Base-by-base conservation (phyloP, 305 asterid genomes). In the Fraxinus platypoda region DNA sequence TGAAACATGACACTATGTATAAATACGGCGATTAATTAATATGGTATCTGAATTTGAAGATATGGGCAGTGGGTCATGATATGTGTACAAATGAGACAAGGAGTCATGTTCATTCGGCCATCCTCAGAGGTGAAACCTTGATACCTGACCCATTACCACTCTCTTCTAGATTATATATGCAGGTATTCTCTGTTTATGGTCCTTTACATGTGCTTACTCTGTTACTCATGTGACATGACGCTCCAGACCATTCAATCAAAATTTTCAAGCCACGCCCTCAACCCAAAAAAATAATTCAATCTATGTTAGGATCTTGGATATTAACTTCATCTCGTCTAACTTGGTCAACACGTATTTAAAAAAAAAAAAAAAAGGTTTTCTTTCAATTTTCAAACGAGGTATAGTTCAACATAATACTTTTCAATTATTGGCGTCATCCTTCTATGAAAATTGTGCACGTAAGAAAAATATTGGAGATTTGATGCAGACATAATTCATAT, bases 191-290 rank as follows among this genome's bases (percentile, higher is more conserved):
- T 83, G 85, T 85, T 66, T 66, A 11, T 26, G 74, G 33, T 87
- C 82, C 70, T 76, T 25, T 46, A 75, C 90, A 86, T 88, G 89
- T 84, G 87, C 82, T 77, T 79, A 34, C n/a, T n/a, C n/a, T n/a
- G n/a, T n/a, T n/a, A n/a, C 68, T 88, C 89, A 86, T 78, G 87
- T 88, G 89, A 84, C 87, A 82, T 84, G 90, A 85, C 81, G 54
- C 78, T 66, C 84, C 83, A 83, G 82, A 62, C 82, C 83, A 19
- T 49, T 70, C 52, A 78, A 25, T 54, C 86, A 62, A 70, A 74
- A 25, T 73, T 72, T 81, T 87, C 90, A 28, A 74, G 70, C 78
- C 82, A 23, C 30, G 83, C 71, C 72, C 5, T 15, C 81, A 64
- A 8, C 84, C 84, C 71, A 6, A 21, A 0, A 0, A n/a, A 46